Conservation (phyloP, 2,329 filamentous ascomycete genomes). For the Penicillium sclerotigenum region DNA sequence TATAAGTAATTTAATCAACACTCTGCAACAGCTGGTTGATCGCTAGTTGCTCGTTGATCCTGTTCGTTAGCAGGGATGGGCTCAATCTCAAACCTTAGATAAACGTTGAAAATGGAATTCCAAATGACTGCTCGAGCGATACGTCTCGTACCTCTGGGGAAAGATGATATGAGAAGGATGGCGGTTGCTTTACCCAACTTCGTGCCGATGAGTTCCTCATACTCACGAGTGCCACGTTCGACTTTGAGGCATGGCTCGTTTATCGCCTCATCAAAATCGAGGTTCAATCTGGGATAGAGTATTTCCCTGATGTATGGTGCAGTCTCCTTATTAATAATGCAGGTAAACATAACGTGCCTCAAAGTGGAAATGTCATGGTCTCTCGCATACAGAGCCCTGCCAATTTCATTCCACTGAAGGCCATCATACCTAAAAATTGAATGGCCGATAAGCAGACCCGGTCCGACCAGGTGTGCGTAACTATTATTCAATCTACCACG, state of each 20-base stretch:
- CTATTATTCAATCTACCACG: background rate
- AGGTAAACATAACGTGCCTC: background rate
- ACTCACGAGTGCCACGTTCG: background rate
- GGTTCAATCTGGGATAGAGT: background rate
- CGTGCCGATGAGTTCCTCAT: background rate
- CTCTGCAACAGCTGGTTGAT: background rate
- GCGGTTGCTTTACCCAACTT: background rate
- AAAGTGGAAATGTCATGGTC: background rate
- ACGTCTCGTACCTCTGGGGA: background rate
- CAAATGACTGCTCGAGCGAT: background rate
- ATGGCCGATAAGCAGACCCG: background rate
- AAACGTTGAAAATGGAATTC: no score
- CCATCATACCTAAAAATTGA: background rate
- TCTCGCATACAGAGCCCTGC: background rate
- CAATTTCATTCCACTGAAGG: background rate
- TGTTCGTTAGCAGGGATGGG: background rate
- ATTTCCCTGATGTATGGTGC: background rate
- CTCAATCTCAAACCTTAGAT: background rate
- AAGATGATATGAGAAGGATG: background rate
- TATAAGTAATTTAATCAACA: background rate
- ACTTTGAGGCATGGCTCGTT: background rate
- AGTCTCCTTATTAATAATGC: background rate
- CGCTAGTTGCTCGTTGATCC: background rate
- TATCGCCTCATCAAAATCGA: fast-evolving
- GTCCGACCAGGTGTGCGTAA: background rate